These are phyloP conservation scores for Penicillium coprophilum DNA, from an alignment of 495 filamentous ascomycete genomes.

Conservation along the genomic window DNA sequence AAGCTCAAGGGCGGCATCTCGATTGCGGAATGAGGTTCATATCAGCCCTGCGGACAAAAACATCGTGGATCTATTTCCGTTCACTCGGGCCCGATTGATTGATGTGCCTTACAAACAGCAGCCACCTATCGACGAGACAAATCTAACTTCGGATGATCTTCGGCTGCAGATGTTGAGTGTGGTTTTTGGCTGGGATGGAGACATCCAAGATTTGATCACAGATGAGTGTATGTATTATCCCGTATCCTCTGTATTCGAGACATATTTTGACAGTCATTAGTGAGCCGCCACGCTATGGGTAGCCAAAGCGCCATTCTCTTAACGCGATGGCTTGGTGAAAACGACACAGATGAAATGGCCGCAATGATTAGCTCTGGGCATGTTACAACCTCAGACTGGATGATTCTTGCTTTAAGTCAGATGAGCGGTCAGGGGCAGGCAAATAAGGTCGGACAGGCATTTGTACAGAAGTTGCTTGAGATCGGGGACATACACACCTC, in stretches of 20 bases:
- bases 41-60: slow-evolving; percentile 60
- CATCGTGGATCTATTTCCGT: slow-evolving; percentile 59
- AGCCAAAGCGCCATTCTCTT: slow-evolving; percentile 77
- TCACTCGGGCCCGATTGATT: slow-evolving; percentile 70
- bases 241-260: neutral
- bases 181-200: slow-evolving; percentile 93
- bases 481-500: slow-evolving; percentile 89
- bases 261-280: slow-evolving; percentile 29
- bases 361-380: slow-evolving; percentile 70
- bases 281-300: slow-evolving; percentile 67
- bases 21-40: slow-evolving; percentile 79
- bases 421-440: slow-evolving; percentile 78
- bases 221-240: slow-evolving; percentile 66
- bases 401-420: slow-evolving; percentile 88
- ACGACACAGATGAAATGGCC: slow-evolving; percentile 78
- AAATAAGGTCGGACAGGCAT: slow-evolving; percentile 86
- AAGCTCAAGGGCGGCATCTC: slow-evolving; percentile 65
- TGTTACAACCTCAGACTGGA: slow-evolving; percentile 91
- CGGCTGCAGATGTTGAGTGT: slow-evolving; percentile 88
- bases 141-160: slow-evolving; percentile 78
- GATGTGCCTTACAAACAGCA: slow-evolving; percentile 77
- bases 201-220: slow-evolving; percentile 76
- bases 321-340: slow-evolving; percentile 88
- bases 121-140: slow-evolving; percentile 57
- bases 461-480: slow-evolving; percentile 86